phyloP scores from a whole-genome alignment of 2,329 filamentous ascomycete species.

The Pseudocercospora cruenta region DNA sequence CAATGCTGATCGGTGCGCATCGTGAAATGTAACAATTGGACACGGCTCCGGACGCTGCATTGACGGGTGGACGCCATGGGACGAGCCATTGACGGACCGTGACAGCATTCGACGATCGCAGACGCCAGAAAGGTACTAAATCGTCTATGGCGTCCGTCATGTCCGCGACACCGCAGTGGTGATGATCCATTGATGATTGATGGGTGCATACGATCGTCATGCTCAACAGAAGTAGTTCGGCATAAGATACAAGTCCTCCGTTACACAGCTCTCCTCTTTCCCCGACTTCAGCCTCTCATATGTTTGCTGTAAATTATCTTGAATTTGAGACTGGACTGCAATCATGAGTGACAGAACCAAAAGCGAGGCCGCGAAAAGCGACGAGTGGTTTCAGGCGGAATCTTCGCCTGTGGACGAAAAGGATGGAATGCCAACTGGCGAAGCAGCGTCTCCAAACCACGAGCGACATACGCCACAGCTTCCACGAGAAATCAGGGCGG shows the following conservation, averaged over 20 bases:
- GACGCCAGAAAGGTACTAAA: not conserved
- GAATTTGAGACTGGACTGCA: not conserved
- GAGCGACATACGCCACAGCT: conserved; percentile 20
- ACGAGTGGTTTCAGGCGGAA: not conserved
- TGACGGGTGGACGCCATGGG: not conserved
- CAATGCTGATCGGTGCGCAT: not conserved
- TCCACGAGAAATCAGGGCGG: conserved; percentile 37
- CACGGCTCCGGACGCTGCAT: not conserved
- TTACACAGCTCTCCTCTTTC: not conserved
- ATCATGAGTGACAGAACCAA: conserved; percentile 1
- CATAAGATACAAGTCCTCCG: not conserved
- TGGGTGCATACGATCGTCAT: conserved; percentile 1
- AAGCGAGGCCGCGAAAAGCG: conserved; percentile 1
- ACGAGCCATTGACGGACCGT: conserved; percentile 3
- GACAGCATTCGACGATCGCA: not conserved
- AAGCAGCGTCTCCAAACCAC: not conserved
- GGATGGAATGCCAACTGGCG: not conserved
- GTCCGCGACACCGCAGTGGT: not conserved
- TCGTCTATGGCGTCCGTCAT: not conserved
- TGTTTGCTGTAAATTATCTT: not conserved
- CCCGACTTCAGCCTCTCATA: not conserved
- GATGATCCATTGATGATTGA: not conserved
- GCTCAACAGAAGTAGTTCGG: not conserved
- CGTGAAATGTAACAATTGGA: not conserved
- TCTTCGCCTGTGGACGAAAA: not conserved